A percentile compares a stretch with the other conserved stretches of the same genome.
These are phyloP conservation scores for Radiomyces spectabilis DNA, from an alignment of 192 early-diverging fungal genomes.

Conservation along the genomic window DNA sequence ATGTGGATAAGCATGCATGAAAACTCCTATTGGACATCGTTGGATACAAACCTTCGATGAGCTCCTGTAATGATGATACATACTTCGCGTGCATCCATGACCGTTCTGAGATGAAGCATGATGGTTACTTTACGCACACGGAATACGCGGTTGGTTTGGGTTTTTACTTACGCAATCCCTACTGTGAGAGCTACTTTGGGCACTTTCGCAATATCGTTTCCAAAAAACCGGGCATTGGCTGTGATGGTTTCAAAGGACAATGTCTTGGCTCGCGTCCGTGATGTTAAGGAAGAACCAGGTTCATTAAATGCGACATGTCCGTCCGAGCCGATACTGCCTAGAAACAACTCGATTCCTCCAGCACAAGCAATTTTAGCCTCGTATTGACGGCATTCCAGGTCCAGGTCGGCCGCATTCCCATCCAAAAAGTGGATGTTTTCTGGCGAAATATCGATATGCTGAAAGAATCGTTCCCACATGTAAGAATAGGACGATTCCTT, in stretches of 20 bases:
- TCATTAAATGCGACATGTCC: slow-evolving; percentile 90
- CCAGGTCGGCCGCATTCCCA: slow-evolving; percentile 73
- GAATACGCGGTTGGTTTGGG: neutral
- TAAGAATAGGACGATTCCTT: slow-evolving; percentile 86
- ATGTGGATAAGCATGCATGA: too few species aligned
- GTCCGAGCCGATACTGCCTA: slow-evolving; percentile 82
- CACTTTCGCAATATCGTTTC: slow-evolving; percentile 70
- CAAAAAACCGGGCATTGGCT: too few species aligned
- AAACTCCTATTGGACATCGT: slow-evolving; percentile 29
- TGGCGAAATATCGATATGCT: too few species aligned
- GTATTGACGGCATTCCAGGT: slow-evolving; percentile 68
- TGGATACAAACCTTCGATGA: slow-evolving; percentile 43
- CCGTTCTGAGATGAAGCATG: slow-evolving; percentile 42
- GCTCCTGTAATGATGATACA: slow-evolving; percentile 80
- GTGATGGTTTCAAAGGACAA: slow-evolving; percentile 79
- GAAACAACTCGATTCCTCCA: too few species aligned
- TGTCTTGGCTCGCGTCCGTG: slow-evolving; percentile 78
- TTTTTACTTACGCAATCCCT: slow-evolving; percentile 55
- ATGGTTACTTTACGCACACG: neutral
- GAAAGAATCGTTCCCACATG: slow-evolving; percentile 84
- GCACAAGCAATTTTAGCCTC: slow-evolving; percentile 71
- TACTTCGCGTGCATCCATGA: slow-evolving; percentile 81
- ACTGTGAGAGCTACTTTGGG: slow-evolving; percentile 81
- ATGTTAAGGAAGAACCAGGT: slow-evolving; percentile 74
- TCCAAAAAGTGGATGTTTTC: too few species aligned